Conservation (phyloP, 768 basidiomycete species). For the Clathrus columnatus region DNA sequence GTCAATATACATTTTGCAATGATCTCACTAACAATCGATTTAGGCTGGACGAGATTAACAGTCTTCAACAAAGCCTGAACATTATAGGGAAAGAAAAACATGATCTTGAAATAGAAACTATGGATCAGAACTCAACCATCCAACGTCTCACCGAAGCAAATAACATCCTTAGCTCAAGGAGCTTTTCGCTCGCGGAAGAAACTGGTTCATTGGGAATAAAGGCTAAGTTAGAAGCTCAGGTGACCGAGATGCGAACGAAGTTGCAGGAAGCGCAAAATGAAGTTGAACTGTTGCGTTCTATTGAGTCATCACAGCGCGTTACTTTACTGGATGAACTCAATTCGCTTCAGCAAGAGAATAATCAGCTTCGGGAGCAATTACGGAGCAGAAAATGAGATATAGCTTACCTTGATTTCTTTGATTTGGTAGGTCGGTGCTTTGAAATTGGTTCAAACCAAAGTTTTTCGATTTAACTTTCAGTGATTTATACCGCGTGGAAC, state of each 20-base stretch:
- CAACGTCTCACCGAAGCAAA: conserved; percentile 73
- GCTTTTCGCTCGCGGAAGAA: conserved; percentile 63
- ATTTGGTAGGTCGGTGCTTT: neutral
- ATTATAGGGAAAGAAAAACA: conserved; percentile 52
- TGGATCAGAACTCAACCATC: conserved; percentile 67
- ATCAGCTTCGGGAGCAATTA: conserved; percentile 58
- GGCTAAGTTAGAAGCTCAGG: conserved; percentile 55
- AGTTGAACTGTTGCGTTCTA: conserved; percentile 53
- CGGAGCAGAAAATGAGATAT: conserved; percentile 37
- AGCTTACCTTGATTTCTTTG: neutral
- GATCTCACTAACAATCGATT: conserved; percentile 6
- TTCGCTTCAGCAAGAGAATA: conserved; percentile 72
- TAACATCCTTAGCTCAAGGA: conserved; percentile 61
- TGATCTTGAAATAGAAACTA: conserved; percentile 56
- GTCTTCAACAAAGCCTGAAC: conserved; percentile 55
- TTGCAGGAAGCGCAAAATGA: conserved; percentile 62
- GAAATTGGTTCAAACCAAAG: neutral
- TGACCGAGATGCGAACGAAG: conserved; percentile 50
- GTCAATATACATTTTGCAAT: conserved; percentile 16
- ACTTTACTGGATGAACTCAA: conserved; percentile 86
- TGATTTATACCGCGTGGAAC: too few species aligned
- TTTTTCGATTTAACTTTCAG: too few species aligned
- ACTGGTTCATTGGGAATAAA: conserved; percentile 47
- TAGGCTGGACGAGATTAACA: conserved; percentile 60
- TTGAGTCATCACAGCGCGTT: conserved; percentile 75